Evolutionary conservation across 2,329 filamentous ascomycete species (phyloP).

Genomic region (Venturia carpophila): DNA sequence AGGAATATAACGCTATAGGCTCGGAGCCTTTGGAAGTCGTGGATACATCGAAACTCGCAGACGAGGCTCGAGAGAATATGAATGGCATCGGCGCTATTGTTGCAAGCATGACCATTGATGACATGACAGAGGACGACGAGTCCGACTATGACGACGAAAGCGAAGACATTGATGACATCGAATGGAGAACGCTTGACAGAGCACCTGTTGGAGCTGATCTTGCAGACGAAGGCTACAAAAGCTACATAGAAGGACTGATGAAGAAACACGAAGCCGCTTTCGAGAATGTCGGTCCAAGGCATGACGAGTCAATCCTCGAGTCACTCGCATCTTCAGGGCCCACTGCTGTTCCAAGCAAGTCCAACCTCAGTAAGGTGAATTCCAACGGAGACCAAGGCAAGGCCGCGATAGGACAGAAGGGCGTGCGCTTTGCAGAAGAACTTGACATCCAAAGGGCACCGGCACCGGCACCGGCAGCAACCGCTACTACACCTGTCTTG

Average conservation of each 20-base stretch:
- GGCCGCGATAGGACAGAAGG: conserved; percentile 45
- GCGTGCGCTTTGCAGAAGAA: conserved; percentile 69
- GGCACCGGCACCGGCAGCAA: conserved; percentile 28
- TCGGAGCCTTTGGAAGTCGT: conserved; percentile 17
- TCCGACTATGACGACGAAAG: conserved; percentile 44
- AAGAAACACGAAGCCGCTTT: conserved; percentile 16
- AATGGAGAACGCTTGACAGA: conserved; percentile 25
- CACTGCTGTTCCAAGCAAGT: background rate
- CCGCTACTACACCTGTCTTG: conserved; percentile 26
- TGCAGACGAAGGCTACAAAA: conserved; percentile 40
- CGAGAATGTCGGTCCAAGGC: conserved; percentile 17
- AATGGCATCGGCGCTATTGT: conserved; percentile 87
- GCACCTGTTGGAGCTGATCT: conserved; percentile 21
- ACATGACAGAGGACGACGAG: conserved; percentile 42
- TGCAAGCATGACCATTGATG: conserved; percentile 79
- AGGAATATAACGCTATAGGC: conserved; percentile 15
- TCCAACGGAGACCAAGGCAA: background rate
- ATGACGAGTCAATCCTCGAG: conserved; percentile 1
- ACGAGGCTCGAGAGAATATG: conserved; percentile 32
- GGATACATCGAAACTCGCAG: background rate
- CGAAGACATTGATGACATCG: conserved; percentile 36
- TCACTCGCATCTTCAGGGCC: background rate
- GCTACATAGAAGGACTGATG: conserved; percentile 45
- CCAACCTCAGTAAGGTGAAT: background rate
- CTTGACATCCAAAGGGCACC: conserved; percentile 59